phyloP scores from a whole-genome alignment of 2,329 filamentous ascomycete species.

The Boeremia lycopersici region DNA sequence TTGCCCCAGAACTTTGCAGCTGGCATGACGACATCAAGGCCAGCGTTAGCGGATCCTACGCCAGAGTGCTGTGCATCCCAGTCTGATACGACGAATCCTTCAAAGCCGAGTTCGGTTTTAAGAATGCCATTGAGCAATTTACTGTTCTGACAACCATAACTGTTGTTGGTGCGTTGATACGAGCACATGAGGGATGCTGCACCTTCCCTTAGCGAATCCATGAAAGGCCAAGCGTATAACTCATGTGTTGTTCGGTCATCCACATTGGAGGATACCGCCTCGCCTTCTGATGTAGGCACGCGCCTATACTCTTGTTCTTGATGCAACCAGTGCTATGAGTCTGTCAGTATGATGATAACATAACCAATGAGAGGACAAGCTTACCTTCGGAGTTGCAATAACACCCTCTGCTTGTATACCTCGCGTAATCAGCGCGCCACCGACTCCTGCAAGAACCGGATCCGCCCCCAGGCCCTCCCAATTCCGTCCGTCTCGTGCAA shows the following conservation, averaged over 20 bases:
- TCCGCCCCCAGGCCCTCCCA: slow-evolving; percentile 77
- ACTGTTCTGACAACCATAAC: slow-evolving; percentile 42
- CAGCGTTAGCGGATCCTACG: slow-evolving; percentile 52
- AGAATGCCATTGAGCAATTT: slow-evolving; percentile 57
- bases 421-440: slow-evolving; percentile 54
- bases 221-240: slow-evolving; percentile 70
- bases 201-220: slow-evolving; percentile 64
- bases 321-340: slow-evolving; percentile 44
- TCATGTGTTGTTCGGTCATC: slow-evolving; percentile 71
- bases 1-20: slow-evolving; percentile 38
- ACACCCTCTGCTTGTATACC: slow-evolving; percentile 62
- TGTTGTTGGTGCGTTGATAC: slow-evolving; percentile 45
- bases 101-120: slow-evolving; percentile 58
- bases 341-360: slow-evolving; percentile 28
- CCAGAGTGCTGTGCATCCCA: slow-evolving; percentile 55
- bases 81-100: slow-evolving; percentile 50
- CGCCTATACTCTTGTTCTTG: slow-evolving; percentile 63
- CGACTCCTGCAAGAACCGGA: slow-evolving; percentile 65
- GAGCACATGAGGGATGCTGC: slow-evolving; percentile 66
- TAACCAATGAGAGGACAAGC: too few relatives aligned
- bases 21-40: slow-evolving; percentile 57
- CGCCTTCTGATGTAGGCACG: slow-evolving; percentile 51
- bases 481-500: slow-evolving; percentile 72
- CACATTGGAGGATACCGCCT: slow-evolving; percentile 65
- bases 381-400: slow-evolving; percentile 30